Conservation (phyloP, 2,329 filamentous ascomycete species). For the Passalora sequoiae region DNA sequence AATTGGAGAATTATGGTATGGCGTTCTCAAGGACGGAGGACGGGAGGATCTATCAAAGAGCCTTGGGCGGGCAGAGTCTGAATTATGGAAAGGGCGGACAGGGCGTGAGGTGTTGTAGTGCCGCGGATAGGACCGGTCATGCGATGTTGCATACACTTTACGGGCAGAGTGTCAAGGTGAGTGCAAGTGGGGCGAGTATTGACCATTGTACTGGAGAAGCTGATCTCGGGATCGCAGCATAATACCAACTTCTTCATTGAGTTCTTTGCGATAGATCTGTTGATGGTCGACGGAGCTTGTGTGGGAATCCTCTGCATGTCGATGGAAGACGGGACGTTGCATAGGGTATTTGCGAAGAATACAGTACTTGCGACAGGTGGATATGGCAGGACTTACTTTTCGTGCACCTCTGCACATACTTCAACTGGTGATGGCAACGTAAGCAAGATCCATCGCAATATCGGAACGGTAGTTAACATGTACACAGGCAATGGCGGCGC, state of each 20-base stretch:
- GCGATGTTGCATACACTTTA: conserved; percentile 49
- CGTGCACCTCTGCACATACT: conserved; percentile 47
- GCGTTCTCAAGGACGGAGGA: conserved; percentile 48
- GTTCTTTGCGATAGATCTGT: conserved; percentile 46
- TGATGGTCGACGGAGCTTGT: conserved; percentile 47
- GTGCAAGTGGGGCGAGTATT: conserved; percentile 42
- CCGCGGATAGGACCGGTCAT: conserved; percentile 46
- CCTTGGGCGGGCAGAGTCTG: conserved; percentile 45
- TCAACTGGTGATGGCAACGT: conserved; percentile 47
- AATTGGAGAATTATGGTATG: conserved; percentile 53
- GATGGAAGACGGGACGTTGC: conserved; percentile 48
- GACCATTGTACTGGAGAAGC: conserved; percentile 25
- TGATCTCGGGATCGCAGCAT: conserved; percentile 24
- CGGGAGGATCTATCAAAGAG: conserved; percentile 46
- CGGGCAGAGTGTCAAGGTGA: conserved; percentile 43
- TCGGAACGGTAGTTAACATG: no score
- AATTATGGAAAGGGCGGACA: conserved; percentile 47
- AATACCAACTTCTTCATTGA: conserved; percentile 49
- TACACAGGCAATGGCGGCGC: conserved; percentile 43
- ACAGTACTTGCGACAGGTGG: conserved; percentile 48
- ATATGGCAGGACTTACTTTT: conserved; percentile 49
- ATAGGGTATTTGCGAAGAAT: conserved; percentile 46
- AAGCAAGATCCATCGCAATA: no score
- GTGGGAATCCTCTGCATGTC: conserved; percentile 44
- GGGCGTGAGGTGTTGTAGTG: conserved; percentile 45